Evolutionary conservation across 2,329 filamentous ascomycete genomes (phyloP), one percentile per base, ranked within the genome.

Genomic region (Calcarisporium arbuscula): DNA sequence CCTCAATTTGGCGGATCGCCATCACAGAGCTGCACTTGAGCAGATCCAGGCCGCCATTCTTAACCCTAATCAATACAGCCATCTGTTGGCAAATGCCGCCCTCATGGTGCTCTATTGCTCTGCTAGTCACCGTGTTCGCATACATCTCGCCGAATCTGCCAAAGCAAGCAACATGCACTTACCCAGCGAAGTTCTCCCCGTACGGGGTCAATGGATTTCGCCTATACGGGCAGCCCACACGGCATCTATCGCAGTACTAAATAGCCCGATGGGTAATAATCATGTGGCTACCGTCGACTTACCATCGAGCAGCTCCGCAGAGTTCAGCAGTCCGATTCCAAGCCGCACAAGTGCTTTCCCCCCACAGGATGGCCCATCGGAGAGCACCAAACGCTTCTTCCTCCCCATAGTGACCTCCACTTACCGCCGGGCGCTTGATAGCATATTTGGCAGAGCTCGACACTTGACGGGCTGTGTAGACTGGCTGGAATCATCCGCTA

Each of bases 31-130:
- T 4, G 63, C 64, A 0, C 51, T 67, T 5, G 51, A 40, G 3
- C 53, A 61, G 19, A 58, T 62, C 1, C 60, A 60, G 30, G 52
- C 46, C 1, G 47, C 52, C 0, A 54, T 65, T 4, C 39, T 40
- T 0, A 44, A 49, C 2, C 37, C 46, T 4, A 46, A 53, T 10
- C 45, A 51, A 2, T 64, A 61, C 14, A 44, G 43, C 2, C 40
- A 40, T 4, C 42, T 49, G 4, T 26, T 49, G 3, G 42, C 46
- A 0, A 47, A 64, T 32, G 60, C 61, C 0, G 55, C 62, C 1
- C 40, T 67, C 8, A 66, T 67, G 62, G 60, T 60, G 4, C 49
- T 66, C 17, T 65, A 64, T 14, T 58, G 52, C 0, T 60, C 56
- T 0, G 58, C 54, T 0, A 64, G 52, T 23, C 62, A 66, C 23